Base-by-base conservation (phyloP, 2,329 filamentous ascomycete species). In the Bisporella sp. region DNA sequence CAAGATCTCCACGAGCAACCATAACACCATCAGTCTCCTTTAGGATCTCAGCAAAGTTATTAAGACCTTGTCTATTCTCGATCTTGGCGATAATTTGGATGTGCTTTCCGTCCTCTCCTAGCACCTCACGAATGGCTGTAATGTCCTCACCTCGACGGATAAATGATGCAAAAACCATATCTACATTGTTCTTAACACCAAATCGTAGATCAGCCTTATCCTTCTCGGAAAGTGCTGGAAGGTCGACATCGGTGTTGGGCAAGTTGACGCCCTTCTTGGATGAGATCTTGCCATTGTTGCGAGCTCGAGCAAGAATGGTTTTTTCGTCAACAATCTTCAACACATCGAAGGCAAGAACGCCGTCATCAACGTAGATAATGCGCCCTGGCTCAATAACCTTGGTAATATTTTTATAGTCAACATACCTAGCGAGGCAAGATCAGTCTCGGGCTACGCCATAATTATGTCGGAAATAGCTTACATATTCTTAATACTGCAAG, bases 51-150 rank as follows among this genome's bases (percentile, higher is more conserved):
- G 87, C 84, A 72, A 99, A 99, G 82, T 99, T 99, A 85, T 99
- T 97, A 59, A 99, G 87, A 73, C 93, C 93, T 75, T 99, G 93
- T 72, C 96, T 89, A 79, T 99, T 99, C 82, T 99, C 93, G 62
- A 99, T 96, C 86, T 99, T 99, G 81, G 93, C 87, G 69, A 99
- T 97, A 75, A 99, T 96, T 78, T 99, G 92, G 66, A 99, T 96
- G 71, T 95, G 85, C 75, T 87, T 89, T 72, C 93, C 93, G 42
- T 95, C 87, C 66, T 89, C 81, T 56, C 93, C 93, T 47, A 99
- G 84, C 56, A 97, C 86, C 59, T 86, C 80, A 61, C 93, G 92
- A 71, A 99, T 99, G 65, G 91, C 83, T 62, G 78, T 81, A 76
- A 99, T 96, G 70, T 99, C 93, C 68, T 90, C 85, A 53, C 87